Evolutionary conservation across 1,139 yeast species (phyloP), one percentile per base, ranked within the genome.

Genomic region (Meyerozyma guilliermondii): DNA sequence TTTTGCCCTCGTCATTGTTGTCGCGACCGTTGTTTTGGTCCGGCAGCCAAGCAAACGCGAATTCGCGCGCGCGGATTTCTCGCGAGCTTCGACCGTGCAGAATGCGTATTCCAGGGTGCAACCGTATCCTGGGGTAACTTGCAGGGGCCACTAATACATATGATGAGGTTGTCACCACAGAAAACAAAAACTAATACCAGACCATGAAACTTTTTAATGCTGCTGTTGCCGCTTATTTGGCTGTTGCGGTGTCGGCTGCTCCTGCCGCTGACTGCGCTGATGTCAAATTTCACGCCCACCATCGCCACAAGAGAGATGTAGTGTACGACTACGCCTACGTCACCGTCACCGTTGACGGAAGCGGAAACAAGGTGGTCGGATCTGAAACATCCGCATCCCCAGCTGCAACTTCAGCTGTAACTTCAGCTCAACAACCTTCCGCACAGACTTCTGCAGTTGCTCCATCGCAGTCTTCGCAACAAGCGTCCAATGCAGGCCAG

Each of bases 291-390:
- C 80, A 75, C 61, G 69, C 64, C 53, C 94, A 85, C 67, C 86
- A 83, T 63, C 79, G 75, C 54, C 84, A 81, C 64, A 82, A 81
- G 69, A 80, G 89, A 70, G 87, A 87, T 41, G 78, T 83, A 52
- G 95, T 87, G 47, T 80, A 86, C 54, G 88, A 87, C 63, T 82
- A 83, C 63, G 91, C 86, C 49, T 87, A 86, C 63, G 83, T 81
- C 55, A 83, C 91, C 35, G 80, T 83, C 48, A 75, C 83, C 45
- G 95, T 88, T 46, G 83, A 87, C 62, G 78, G 74, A 49, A 59
- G 75, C 40, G 95, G 95, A 49, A 59, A 72, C 50, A 68, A 81
- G 43, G 59, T 70, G 34, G 42, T 74, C 40, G 40, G 69, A 33
- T 47, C 68, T 24, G 42, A 73, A 60, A 16, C 44, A 50, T 39